A percentile compares a stretch with the other conserved stretches of the same genome.
These are phyloP conservation scores for Aspergillus sp. DNA, from an alignment of 2,329 filamentous ascomycete genomes.

Conservation along the genomic window DNA sequence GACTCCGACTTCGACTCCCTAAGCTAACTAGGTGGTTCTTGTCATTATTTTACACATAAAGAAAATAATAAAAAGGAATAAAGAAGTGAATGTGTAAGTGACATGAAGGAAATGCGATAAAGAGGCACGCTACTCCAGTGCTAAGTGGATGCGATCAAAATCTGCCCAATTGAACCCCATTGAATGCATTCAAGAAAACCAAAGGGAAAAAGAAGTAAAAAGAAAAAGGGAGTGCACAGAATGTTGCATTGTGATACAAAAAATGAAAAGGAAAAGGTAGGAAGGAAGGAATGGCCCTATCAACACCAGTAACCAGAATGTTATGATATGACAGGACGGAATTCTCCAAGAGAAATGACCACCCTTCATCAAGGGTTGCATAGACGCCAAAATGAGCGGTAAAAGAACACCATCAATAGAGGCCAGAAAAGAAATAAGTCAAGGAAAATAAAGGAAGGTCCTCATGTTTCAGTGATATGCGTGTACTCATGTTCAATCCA, in stretches of 20 bases:
- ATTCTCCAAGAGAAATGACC: not conserved
- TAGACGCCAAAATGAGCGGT: not conserved
- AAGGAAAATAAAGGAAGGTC: constrained; percentile 11
- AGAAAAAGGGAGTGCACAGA: not conserved
- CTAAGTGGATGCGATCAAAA: constrained; percentile 9
- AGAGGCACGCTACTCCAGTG: constrained; percentile 16
- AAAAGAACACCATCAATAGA: constrained; percentile 3
- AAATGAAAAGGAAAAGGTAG: constrained; percentile 7
- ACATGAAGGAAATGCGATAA: constrained; percentile 9
- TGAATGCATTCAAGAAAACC: constrained; percentile 10
- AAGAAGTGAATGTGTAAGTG: constrained; percentile 6
- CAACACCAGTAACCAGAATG: not conserved
- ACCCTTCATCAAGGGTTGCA: not conserved
- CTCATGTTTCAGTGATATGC: constrained; percentile 14
- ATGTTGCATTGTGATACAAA: constrained; percentile 1
- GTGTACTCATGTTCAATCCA: constrained; percentile 18
- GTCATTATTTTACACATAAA: constrained; percentile 28
- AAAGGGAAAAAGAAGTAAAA: not conserved
- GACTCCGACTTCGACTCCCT: not conserved
- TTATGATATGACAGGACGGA: not conserved
- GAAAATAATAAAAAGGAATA: constrained; percentile 3
- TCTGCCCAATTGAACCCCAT: constrained; percentile 4
- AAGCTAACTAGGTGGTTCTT: constrained; percentile 11
- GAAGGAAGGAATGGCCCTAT: not conserved
- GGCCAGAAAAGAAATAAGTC: constrained; percentile 3